A percentile compares a stretch with the other conserved stretches of the same genome.
Evolutionary conservation across 2,329 filamentous ascomycete species (phyloP).

Genomic region (Botrytis porri): DNA sequence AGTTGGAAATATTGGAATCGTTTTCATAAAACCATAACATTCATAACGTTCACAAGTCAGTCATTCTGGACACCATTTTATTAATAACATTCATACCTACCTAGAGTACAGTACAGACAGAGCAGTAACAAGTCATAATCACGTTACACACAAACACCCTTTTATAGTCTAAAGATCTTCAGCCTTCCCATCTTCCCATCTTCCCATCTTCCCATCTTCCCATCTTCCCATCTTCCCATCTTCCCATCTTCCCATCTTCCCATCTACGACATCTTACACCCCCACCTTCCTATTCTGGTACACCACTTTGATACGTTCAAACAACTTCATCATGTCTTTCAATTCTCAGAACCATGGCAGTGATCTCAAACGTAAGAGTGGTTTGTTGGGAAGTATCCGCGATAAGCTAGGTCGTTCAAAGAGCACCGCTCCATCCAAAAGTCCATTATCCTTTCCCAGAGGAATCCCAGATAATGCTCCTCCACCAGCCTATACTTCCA

Average conservation of each 20-base stretch:
- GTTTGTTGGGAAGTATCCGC: background rate
- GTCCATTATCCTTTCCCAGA: background rate
- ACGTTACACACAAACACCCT: background rate
- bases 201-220: slow-evolving; percentile 13
- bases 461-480: background rate
- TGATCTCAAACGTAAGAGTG: background rate
- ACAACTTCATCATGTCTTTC: slow-evolving; percentile 11
- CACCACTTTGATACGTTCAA: background rate
- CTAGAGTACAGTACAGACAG: background rate
- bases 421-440: background rate
- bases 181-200: background rate
- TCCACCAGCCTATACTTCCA: slow-evolving; percentile 4
- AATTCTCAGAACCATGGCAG: background rate
- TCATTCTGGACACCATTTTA: background rate
- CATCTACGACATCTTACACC: background rate
- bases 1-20: background rate
- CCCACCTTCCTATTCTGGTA: slow-evolving; percentile 18
- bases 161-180: background rate
- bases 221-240: no score
- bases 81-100: background rate
- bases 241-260: background rate
- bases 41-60: background rate
- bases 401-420: slow-evolving; percentile 8
- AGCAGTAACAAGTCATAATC: background rate
- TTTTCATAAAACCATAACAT: background rate